phyloP scores from a whole-genome alignment of 805 yeast species.

The Middelhovenomyces tepae region DNA sequence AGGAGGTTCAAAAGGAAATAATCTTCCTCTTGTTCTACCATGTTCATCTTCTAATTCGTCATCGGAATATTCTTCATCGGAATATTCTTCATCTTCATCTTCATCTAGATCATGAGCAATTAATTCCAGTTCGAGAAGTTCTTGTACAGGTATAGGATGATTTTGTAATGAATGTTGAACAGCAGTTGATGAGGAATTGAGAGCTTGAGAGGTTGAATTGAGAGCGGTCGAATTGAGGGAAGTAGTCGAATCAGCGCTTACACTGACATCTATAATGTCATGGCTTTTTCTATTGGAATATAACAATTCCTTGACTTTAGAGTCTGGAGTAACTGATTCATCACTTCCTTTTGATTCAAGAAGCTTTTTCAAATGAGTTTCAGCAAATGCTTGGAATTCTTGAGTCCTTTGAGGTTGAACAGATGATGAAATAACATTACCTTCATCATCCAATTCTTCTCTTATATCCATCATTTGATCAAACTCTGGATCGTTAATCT shows the following conservation, averaged over 20 bases:
- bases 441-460: constrained; percentile 83
- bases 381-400: constrained; percentile 20
- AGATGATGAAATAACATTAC: constrained; percentile 44
- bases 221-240: background rate
- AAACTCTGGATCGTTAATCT: too few relatives aligned
- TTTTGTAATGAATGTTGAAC: background rate
- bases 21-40: constrained; percentile 28
- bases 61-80: constrained; percentile 30
- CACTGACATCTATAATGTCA: background rate
- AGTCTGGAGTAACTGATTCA: background rate
- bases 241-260: background rate
- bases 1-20: constrained; percentile 24
- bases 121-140: constrained; percentile 24
- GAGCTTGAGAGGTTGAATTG: background rate
- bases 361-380: constrained; percentile 20
- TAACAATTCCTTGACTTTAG: background rate
- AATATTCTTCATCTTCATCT: constrained; percentile 21
- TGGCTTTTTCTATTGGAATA: background rate
- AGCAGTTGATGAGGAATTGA: background rate
- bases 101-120: constrained; percentile 16
- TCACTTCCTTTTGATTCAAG: constrained; percentile 5
- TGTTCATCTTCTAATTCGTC: constrained; percentile 31
- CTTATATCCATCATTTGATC: constrained; percentile 78
- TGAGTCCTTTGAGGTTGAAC: constrained; percentile 32
- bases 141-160: constrained; percentile 11